phyloP scores from a whole-genome alignment of 2,329 filamentous ascomycete species.

The Penicillium sp. region DNA sequence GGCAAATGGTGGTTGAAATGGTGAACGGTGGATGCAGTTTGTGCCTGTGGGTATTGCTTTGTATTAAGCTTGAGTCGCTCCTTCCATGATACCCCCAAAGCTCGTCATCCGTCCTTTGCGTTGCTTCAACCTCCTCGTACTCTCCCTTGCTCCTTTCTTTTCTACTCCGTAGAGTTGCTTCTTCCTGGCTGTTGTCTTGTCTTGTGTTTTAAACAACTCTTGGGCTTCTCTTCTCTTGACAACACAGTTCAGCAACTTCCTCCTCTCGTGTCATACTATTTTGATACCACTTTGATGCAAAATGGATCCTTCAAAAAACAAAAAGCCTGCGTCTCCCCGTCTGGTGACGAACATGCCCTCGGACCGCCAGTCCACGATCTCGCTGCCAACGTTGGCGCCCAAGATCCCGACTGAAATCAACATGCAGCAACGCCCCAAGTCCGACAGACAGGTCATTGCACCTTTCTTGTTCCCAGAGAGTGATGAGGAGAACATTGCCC shows the following conservation, averaged over 20 bases:
- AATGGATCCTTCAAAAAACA: constrained; percentile 16
- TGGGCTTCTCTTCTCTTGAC: not conserved
- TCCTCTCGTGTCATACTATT: not conserved
- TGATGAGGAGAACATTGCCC: constrained; percentile 27
- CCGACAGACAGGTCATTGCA: constrained; percentile 18
- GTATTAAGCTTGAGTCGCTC: not conserved
- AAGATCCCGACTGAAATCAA: constrained; percentile 20
- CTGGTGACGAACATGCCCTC: constrained; percentile 16
- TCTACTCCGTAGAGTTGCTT: not conserved
- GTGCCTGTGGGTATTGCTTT: not conserved
- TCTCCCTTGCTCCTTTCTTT: not conserved
- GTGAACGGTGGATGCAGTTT: not conserved
- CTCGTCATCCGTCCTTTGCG: not conserved
- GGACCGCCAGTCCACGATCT: constrained; percentile 3
- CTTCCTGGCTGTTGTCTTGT: not conserved
- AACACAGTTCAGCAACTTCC: not conserved
- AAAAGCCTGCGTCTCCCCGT: constrained; percentile 21
- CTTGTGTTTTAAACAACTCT: not conserved
- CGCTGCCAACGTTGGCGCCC: constrained; percentile 10
- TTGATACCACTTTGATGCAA: not conserved
- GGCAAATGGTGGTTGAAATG: not conserved
- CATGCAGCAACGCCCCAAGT: constrained; percentile 18
- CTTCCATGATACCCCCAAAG: constrained; percentile 4
- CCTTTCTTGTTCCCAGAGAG: constrained; percentile 30
- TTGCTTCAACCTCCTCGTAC: not conserved